phyloP scores from a whole-genome alignment of 2,329 filamentous ascomycete genomes.

The Chaetomiaceae sp. region DNA sequence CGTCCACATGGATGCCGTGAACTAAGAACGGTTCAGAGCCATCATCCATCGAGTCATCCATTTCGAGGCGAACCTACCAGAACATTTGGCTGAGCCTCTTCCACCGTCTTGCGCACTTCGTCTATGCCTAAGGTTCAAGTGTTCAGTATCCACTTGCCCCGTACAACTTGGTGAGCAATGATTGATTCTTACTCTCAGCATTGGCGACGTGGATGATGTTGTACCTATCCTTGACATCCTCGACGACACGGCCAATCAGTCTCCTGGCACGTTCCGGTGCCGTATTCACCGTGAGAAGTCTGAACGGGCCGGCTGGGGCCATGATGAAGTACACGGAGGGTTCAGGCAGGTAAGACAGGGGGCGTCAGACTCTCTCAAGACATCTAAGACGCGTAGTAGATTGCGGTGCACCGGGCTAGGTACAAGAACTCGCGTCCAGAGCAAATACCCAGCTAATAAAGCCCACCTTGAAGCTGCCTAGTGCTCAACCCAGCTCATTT shows the following conservation, averaged over 20 bases:
- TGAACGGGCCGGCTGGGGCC: constrained; percentile 48
- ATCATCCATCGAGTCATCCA: neutral
- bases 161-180: no score
- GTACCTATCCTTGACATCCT: constrained; percentile 57
- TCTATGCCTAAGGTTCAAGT: constrained; percentile 39
- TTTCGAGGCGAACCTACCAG: constrained; percentile 36
- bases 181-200: constrained; percentile 51
- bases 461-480: no score
- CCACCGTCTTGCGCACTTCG: constrained; percentile 49
- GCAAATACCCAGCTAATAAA: no score
- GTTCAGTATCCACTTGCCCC: no score
- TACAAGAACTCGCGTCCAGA: no score
- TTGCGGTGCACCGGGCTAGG: no score
- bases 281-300: constrained; percentile 62
- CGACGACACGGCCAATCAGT: constrained; percentile 55
- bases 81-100: constrained; percentile 46
- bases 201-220: constrained; percentile 58
- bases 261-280: constrained; percentile 58
- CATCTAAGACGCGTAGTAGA: no score
- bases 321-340: constrained; percentile 5
- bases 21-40: constrained; percentile 13
- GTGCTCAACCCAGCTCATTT: no score
- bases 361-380: no score
- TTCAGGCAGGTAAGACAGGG: no score
- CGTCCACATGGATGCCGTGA: constrained; percentile 35